Evolutionary conservation across 2,329 filamentous ascomycete genomes (phyloP), one percentile per base, ranked within the genome.

Genomic region (Penicillium sp.): DNA sequence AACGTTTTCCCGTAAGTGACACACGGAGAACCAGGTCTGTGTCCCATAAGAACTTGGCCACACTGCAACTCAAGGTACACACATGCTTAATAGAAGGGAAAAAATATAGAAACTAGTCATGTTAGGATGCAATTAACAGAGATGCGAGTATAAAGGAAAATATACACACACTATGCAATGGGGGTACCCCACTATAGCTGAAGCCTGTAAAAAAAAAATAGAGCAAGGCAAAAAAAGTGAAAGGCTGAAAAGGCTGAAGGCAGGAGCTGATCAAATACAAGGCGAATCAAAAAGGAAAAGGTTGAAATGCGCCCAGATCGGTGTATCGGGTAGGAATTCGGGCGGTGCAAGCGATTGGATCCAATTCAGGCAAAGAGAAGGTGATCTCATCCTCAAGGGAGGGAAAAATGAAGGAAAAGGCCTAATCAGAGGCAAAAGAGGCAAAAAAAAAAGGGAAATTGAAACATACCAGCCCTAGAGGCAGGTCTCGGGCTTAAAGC

Each of bases 1-100:
- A 63, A 64, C 62, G 62, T 62, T 64, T 59, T 55, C 52, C 56
- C 58, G 55, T 57, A 50, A 60, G 61, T 66, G 54, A 64, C 58
- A 65, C 61, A 66, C 62, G 61, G 44, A 49, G 51, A 61, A 51
- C 62, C 56, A 49, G 56, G 61, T 58, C 56, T 61, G 57, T 64
- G 57, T 64, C 59, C 61, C 62, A 66, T 66, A 57, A 57, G 63
- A 64, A 59, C 38, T 56, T 57, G 53, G 49, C 33, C 50, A 52
- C 42, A 35, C 43, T 40, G 48, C 30, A 44, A 52, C 40, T 63
- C 59, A 65, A 55, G 48, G 55, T 33, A 47, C 42, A 42, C 62
- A 55, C 61, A 64, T 66, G 55, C 58, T 62, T 55, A 46, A 44
- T 36, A 11, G 9, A 25, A 14, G 17, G 17, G 9, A 43, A 9